Percentiles rank a stretch among this genome's conserved stretches.
phyloP scores from a whole-genome alignment of 768 basidiomycete genomes.

The Dacryopinax spathularia region DNA sequence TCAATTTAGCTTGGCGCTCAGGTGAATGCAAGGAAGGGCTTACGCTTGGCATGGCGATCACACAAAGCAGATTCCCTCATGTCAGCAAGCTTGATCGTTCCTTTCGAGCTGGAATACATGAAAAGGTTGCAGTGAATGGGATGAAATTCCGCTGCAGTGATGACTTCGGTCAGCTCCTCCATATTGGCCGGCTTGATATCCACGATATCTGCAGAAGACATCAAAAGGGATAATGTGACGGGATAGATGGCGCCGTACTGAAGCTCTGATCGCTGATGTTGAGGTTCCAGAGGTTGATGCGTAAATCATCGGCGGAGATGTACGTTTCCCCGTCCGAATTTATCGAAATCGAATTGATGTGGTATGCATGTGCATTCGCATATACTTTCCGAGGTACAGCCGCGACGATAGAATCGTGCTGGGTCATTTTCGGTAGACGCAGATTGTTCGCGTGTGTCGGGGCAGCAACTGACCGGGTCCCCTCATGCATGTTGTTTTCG shows the following conservation, averaged over 20 bases:
- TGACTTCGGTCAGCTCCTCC: conserved; percentile 99
- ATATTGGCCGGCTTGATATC: conserved; percentile 99
- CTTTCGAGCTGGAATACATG: conserved; percentile 99
- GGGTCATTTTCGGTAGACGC: conserved; percentile 77
- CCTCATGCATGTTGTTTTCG: conserved; percentile 86
- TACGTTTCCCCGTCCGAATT: conserved; percentile 99
- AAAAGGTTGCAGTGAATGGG: conserved; percentile 94
- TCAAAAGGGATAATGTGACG: not conserved
- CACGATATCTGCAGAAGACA: conserved; percentile 66
- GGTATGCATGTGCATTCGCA: conserved; percentile 97
- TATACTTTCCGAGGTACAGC: conserved; percentile 98
- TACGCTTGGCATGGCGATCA: conserved; percentile 91
- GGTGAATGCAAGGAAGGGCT: conserved; percentile 22
- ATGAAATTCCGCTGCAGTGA: conserved; percentile 99
- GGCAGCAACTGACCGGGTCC: conserved; percentile 52
- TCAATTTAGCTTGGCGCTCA: not conserved
- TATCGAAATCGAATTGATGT: conserved; percentile 98
- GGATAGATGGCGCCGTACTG: conserved; percentile 44
- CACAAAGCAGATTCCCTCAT: conserved; percentile 98
- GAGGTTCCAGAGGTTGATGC: conserved; percentile 97
- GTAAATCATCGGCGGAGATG: conserved; percentile 95
- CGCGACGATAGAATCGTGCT: conserved; percentile 95
- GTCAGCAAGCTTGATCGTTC: conserved; percentile 98
- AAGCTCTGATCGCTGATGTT: conserved; percentile 98
- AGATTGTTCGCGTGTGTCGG: conserved; percentile 47